phyloP scores from a whole-genome alignment of 1,139 yeast genomes.

The Kodamaea sp. region DNA sequence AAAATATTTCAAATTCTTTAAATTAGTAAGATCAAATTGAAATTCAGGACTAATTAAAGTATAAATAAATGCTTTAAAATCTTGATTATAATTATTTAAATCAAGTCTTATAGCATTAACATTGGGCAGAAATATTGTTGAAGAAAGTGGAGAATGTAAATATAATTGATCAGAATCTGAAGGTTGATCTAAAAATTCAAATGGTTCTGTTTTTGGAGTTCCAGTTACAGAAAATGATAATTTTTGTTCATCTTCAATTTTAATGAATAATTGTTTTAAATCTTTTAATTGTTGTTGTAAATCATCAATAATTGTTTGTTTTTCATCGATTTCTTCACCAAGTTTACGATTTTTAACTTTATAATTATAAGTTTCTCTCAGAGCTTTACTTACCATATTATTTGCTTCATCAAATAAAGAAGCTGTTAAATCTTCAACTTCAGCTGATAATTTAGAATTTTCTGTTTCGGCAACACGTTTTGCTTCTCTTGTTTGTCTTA shows the following conservation, averaged over 20 bases:
- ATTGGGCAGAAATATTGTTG: conserved; percentile 48
- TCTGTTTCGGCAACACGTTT: conserved; percentile 53
- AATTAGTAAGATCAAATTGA: conserved; percentile 34
- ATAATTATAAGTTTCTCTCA: conserved; percentile 52
- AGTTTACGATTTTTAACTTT: conserved; percentile 56
- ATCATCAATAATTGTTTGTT: conserved; percentile 62
- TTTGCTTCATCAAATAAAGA: conserved; percentile 79
- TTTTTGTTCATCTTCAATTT: conserved; percentile 33
- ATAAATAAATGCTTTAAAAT: conserved; percentile 39
- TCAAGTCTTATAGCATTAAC: conserved; percentile 60
- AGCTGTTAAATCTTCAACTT: conserved; percentile 74
- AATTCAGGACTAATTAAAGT: conserved; percentile 34
- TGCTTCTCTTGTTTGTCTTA: conserved; percentile 30
- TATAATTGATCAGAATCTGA: not conserved
- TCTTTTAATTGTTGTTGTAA: conserved; percentile 68
- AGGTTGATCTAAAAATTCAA: conserved; percentile 2
- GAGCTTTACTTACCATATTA: conserved; percentile 71
- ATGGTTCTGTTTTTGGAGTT: conserved; percentile 12
- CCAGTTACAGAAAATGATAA: conserved; percentile 6
- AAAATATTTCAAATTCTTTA: conserved; percentile 59
- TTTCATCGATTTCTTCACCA: conserved; percentile 65
- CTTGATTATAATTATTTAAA: conserved; percentile 39
- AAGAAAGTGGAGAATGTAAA: conserved; percentile 19
- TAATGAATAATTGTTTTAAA: conserved; percentile 47
- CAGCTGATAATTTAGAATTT: conserved; percentile 56